phyloP scores from a whole-genome alignment of 805 yeast genomes.

The Saccharomycopsis sp. region DNA sequence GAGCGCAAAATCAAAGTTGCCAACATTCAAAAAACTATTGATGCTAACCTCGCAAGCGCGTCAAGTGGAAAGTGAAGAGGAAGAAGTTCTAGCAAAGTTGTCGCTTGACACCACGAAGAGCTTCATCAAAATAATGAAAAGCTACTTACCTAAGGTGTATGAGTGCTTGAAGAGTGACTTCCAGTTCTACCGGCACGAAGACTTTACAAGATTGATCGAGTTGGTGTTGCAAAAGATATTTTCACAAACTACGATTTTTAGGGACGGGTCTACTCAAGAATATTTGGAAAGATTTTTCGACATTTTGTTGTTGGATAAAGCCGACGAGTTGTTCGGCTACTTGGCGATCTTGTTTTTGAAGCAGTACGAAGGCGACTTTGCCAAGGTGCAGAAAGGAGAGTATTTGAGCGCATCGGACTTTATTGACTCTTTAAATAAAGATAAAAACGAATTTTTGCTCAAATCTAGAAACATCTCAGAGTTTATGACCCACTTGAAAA shows the following conservation, averaged over 20 bases:
- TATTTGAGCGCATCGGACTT: not conserved
- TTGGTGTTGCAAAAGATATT: conserved; percentile 9
- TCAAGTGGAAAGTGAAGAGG: not conserved
- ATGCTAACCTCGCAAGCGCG: not conserved
- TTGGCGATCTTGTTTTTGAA: conserved; percentile 15
- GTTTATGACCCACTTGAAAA: conserved; percentile 15
- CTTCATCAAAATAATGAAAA: conserved; percentile 14
- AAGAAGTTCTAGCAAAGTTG: conserved; percentile 1
- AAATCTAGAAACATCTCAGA: conserved; percentile 5
- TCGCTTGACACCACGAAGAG: conserved; percentile 8
- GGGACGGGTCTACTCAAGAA: conserved; percentile 6
- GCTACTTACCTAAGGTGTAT: conserved; percentile 10
- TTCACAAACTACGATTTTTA: not conserved
- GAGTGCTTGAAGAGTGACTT: conserved; percentile 1
- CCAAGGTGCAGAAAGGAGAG: not conserved
- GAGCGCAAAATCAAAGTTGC: conserved; percentile 11
- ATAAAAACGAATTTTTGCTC: conserved; percentile 17
- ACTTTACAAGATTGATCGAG: conserved; percentile 7
- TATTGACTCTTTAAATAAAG: not conserved
- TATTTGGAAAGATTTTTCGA: conserved; percentile 15
- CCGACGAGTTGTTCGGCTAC: conserved; percentile 15
- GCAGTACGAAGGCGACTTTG: conserved; percentile 14
- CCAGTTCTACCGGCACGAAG: conserved; percentile 5
- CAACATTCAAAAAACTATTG: conserved; percentile 6
- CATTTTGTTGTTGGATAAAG: conserved; percentile 17